Base-by-base conservation (phyloP, 495 filamentous ascomycete genomes). In the Aspergillus hancockii region DNA sequence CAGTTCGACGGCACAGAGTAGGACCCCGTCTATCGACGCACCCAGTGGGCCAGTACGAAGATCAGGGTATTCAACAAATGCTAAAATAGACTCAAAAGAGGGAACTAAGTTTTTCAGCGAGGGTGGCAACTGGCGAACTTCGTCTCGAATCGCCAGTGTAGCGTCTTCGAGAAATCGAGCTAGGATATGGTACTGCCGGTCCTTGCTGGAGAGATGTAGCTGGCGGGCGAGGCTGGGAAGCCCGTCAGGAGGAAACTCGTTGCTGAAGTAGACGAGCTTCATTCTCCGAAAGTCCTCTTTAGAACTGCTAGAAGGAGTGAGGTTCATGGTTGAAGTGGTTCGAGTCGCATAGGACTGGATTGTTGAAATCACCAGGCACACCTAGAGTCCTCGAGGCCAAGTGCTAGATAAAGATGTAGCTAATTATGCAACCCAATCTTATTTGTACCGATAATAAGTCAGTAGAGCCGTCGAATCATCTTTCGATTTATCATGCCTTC, bases 241-340 rank as follows among this genome's bases (percentile, higher is more conserved):
- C 51, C 79, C 74, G 45, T 78, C 75, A n/a, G 61, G 58, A 13
- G 73, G 73, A 21, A 74, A 70, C 51, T 74, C 70, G 45, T 78
- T 79, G 64, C 66, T 66, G 58, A 80, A 80, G 60, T 73, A 75
- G 34, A 71, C 28, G n/a, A 79, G 61, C 54, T 7, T 28, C 25
- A 28, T 28, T 7, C n/a, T n/a, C n/a, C n/a, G n/a, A n/a, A n/a
- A n/a, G n/a, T n/a, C n/a, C n/a, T n/a, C n/a, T n/a, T n/a, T n/a
- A n/a, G n/a, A n/a, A n/a, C n/a, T n/a, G n/a, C n/a, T n/a, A n/a
- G n/a, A n/a, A n/a, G n/a, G n/a, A n/a, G n/a, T n/a, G n/a, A n/a
- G n/a, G n/a, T n/a, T n/a, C n/a, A n/a, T n/a, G n/a, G n/a, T n/a
- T n/a, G n/a, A n/a, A n/a, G n/a, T n/a, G n/a, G n/a, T n/a, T n/a